phyloP scores from a whole-genome alignment of 2,329 filamentous ascomycete species.

The Ophiostoma sp. region DNA sequence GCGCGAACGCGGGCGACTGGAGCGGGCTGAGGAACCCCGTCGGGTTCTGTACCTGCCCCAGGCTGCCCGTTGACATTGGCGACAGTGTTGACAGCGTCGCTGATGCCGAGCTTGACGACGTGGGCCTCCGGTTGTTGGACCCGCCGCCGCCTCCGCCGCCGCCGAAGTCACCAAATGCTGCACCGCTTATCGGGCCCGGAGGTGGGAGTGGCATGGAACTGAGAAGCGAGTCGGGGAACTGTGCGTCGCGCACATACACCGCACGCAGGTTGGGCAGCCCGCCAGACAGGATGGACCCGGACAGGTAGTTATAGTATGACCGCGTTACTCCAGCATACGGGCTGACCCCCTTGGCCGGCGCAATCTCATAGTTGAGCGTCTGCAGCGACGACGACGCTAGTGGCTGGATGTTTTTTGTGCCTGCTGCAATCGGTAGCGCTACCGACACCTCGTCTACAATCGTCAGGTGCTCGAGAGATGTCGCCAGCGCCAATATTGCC shows the following conservation, averaged over 20 bases:
- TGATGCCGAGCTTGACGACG: slow-evolving; percentile 32
- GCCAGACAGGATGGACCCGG: slow-evolving; percentile 71
- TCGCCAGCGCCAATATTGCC: slow-evolving; percentile 53
- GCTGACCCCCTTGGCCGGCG: slow-evolving; percentile 50
- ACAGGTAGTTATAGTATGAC: slow-evolving; percentile 79
- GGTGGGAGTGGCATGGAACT: slow-evolving; percentile 56
- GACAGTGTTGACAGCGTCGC: slow-evolving; percentile 28
- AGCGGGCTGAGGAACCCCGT: slow-evolving; percentile 31
- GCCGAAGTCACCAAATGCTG: slow-evolving; percentile 31
- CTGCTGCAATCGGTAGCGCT: slow-evolving; percentile 44
- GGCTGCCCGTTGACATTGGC: slow-evolving; percentile 22
- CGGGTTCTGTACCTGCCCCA: slow-evolving; percentile 22
- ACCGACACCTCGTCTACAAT: slow-evolving; percentile 48
- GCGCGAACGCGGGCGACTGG: slow-evolving; percentile 18
- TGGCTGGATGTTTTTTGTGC: slow-evolving; percentile 47
- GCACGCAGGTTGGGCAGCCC: slow-evolving; percentile 66
- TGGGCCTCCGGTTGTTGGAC: slow-evolving; percentile 31
- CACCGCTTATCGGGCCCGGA: slow-evolving; percentile 32
- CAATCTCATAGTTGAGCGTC: slow-evolving; percentile 79
- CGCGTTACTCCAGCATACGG: slow-evolving; percentile 49
- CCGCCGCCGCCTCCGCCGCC: slow-evolving; percentile 29
- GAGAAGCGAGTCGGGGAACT: slow-evolving; percentile 74
- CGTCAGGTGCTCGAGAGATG: slow-evolving; percentile 52
- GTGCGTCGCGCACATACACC: slow-evolving; percentile 79
- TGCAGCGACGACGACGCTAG: slow-evolving; percentile 63